Percentiles rank a stretch among this genome's conserved stretches.
Conservation (phyloP, 225 moss, liverwort and hornwort genomes). For the Rhytidiadelphus loreus region DNA sequence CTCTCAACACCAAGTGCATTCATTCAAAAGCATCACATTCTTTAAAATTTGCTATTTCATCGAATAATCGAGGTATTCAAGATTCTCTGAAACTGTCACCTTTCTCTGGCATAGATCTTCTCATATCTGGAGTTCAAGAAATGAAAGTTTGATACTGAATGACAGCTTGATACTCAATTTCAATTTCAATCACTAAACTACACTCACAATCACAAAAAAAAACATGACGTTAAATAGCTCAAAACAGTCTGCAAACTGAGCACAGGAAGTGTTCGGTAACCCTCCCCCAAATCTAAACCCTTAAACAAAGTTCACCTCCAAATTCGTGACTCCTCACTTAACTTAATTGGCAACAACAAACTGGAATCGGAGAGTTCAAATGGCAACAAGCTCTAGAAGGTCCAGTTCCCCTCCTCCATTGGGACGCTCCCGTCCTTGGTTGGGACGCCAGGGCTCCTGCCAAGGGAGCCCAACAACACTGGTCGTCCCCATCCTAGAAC, state of each 20-base stretch:
- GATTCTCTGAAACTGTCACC: background rate
- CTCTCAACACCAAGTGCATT: background rate
- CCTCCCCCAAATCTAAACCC: background rate
- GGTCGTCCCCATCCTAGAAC: background rate
- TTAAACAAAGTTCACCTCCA: background rate
- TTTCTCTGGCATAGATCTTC: background rate
- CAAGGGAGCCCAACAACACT: background rate
- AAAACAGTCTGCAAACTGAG: background rate
- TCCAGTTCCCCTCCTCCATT: constrained; percentile 2
- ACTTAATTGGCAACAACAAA: background rate
- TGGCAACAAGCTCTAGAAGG: constrained; percentile 12
- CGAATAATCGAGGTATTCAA: background rate
- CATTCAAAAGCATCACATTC: background rate
- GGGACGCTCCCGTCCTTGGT: background rate
- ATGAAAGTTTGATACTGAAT: background rate
- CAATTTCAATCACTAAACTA: background rate
- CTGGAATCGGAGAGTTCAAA: background rate
- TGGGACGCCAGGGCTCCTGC: background rate
- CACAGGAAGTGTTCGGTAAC: too few relatives aligned
- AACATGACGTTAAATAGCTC: background rate
- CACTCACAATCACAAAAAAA: background rate
- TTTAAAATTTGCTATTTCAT: background rate
- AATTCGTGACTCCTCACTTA: background rate
- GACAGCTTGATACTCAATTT: background rate
- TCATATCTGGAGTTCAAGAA: background rate